Evolutionary conservation across 2,329 filamentous ascomycete species (phyloP).

Genomic region (Fusarium fujikuroi): DNA sequence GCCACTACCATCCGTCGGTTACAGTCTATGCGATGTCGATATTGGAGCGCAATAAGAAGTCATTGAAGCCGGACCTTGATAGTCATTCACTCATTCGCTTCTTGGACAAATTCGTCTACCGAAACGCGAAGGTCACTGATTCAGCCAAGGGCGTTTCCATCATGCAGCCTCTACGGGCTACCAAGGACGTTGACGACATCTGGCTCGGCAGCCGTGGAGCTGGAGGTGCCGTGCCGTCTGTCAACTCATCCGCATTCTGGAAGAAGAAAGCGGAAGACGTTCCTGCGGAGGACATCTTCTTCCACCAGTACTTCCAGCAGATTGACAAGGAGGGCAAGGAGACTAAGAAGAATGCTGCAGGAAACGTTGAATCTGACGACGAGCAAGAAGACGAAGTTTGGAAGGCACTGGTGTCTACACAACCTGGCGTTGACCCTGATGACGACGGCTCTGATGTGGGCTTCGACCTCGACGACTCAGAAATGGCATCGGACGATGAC

Average conservation of each 20-base stretch:
- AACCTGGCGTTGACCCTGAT: constrained; percentile 69
- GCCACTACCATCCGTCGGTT: constrained; percentile 94
- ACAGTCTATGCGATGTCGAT: constrained; percentile 82
- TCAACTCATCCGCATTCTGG: constrained; percentile 94
- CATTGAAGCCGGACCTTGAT: constrained; percentile 89
- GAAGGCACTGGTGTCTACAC: constrained; percentile 86
- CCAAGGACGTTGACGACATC: constrained; percentile 64
- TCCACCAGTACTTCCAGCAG: constrained; percentile 94
- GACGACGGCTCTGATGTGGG: constrained; percentile 63
- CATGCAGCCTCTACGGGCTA: constrained; percentile 85
- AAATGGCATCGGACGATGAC: constrained; percentile 61
- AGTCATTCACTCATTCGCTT: constrained; percentile 94
- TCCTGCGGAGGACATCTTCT: constrained; percentile 93
- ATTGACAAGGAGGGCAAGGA: constrained; percentile 70
- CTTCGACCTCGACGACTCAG: constrained; percentile 61
- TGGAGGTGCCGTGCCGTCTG: constrained; percentile 51
- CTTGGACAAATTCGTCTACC: constrained; percentile 98
- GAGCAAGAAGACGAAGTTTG: constrained; percentile 84
- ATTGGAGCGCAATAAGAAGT: constrained; percentile 74
- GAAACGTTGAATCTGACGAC: constrained; percentile 62
- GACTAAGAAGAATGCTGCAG: constrained; percentile 61
- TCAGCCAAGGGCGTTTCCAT: constrained; percentile 83
- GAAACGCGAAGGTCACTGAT: constrained; percentile 81
- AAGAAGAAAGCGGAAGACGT: constrained; percentile 89
- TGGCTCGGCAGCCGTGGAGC: constrained; percentile 64